phyloP scores from a whole-genome alignment of 129 eudicot genomes.

The Deinandra increscens region DNA sequence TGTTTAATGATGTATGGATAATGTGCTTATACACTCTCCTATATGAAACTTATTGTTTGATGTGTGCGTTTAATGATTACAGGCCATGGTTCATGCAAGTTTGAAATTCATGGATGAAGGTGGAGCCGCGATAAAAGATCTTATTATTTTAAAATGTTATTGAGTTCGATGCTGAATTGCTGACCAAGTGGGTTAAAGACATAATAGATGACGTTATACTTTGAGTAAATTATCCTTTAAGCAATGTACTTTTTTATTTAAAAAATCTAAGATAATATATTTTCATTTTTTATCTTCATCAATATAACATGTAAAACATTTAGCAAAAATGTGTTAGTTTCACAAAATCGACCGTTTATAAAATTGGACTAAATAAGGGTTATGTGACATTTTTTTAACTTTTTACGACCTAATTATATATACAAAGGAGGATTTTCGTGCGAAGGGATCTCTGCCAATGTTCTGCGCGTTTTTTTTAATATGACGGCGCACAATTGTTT shows the following conservation, averaged over 20 bases:
- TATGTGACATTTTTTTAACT: too few species aligned
- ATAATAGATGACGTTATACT: neutral
- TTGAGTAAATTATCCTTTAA: too few species aligned
- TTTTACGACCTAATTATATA: too few species aligned
- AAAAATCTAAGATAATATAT: neutral
- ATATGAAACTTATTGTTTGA: neutral
- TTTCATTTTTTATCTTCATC: neutral
- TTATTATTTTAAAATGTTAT: neutral
- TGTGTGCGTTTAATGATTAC: neutral
- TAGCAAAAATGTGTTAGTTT: too few species aligned
- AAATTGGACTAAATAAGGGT: too few species aligned
- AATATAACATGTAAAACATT: neutral
- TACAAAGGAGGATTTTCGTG: too few species aligned
- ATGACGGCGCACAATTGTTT: too few species aligned
- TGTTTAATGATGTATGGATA: too few species aligned
- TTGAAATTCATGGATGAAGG: slow-evolving; percentile 2
- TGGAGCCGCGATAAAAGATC: neutral
- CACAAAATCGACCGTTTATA: too few species aligned
- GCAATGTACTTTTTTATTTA: neutral
- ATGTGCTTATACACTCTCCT: too few species aligned
- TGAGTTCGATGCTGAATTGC: neutral
- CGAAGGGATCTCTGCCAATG: too few species aligned
- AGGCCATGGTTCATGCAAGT: slow-evolving; percentile 16
- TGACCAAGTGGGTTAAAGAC: neutral
- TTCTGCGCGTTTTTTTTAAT: too few species aligned